Conservation (phyloP, 2,329 filamentous ascomycete species). For the Alternaria sp. region DNA sequence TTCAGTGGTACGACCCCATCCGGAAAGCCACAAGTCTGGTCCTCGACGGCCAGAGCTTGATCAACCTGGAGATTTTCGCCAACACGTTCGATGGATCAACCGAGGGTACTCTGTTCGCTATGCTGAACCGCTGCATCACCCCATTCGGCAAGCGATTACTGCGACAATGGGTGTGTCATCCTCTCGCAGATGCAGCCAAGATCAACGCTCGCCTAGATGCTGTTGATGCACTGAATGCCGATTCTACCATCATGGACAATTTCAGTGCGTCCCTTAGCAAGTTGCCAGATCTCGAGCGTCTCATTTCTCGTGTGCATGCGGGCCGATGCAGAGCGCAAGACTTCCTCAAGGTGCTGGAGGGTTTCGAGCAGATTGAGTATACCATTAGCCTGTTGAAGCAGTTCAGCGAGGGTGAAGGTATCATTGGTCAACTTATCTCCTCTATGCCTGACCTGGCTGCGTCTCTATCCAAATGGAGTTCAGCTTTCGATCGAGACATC, state of each 20-base stretch:
- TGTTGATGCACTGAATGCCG: constrained; percentile 88
- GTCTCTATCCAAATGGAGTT: constrained; percentile 83
- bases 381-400: constrained; percentile 80
- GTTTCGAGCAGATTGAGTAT: constrained; percentile 97
- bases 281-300: constrained; percentile 90
- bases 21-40: constrained; percentile 87
- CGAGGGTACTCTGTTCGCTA: constrained; percentile 86
- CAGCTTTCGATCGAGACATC: constrained; percentile 83
- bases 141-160: constrained; percentile 97
- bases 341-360: constrained; percentile 91
- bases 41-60: constrained; percentile 92
- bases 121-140: constrained; percentile 93
- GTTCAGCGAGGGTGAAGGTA: constrained; percentile 76
- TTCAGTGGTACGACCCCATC: constrained; percentile 90
- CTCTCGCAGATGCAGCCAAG: constrained; percentile 80
- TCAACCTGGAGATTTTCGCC: constrained; percentile 96
- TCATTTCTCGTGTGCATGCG: constrained; percentile 94
- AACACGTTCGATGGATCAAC: constrained; percentile 87
- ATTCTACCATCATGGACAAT: constrained; percentile 79
- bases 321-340: constrained; percentile 89
- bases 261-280: constrained; percentile 88
- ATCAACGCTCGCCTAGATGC: constrained; percentile 96
- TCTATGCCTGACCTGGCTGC: constrained; percentile 84
- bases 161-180: constrained; percentile 96
- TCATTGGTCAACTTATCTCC: constrained; percentile 82